phyloP scores from a whole-genome alignment of 164 flowering plant species.

The Tetrastigma voinierianum region DNA sequence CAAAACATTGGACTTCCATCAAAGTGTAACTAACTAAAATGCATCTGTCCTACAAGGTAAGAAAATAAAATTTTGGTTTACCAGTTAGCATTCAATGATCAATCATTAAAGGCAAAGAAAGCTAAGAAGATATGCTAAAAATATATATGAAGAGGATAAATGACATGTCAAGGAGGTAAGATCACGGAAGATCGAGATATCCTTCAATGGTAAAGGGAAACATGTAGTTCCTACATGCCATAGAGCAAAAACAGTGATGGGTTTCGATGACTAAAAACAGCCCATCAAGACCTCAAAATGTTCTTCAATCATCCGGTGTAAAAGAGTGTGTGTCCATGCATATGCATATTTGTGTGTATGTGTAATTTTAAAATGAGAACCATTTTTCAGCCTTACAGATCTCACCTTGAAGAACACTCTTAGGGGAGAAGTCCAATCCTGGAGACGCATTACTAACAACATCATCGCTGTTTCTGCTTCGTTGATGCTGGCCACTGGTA shows the following conservation, averaged over 20 bases:
- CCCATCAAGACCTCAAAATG: background rate
- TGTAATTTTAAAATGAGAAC: constrained; percentile 1
- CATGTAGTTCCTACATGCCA: background rate
- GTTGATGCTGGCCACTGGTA: constrained; percentile 1
- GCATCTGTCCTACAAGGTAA: too few relatives aligned
- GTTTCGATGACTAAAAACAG: background rate
- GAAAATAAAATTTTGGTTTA: too few relatives aligned
- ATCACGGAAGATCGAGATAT: too few relatives aligned
- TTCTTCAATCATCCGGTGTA: background rate
- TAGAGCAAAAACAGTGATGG: background rate
- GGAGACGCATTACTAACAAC: background rate
- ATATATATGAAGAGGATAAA: too few relatives aligned
- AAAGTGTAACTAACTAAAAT: background rate
- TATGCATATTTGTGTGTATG: background rate
- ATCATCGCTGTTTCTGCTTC: constrained; percentile 1
- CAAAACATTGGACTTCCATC: background rate
- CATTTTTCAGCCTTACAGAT: constrained; percentile 15
- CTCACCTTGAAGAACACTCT: constrained; percentile 43
- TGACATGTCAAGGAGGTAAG: too few relatives aligned
- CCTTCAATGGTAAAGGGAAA: too few relatives aligned
- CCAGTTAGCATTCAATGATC: too few relatives aligned
- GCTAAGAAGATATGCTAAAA: too few relatives aligned
- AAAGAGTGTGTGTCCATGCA: too few relatives aligned
- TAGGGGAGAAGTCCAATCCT: constrained; percentile 40
- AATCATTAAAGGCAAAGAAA: too few relatives aligned